Conservation (phyloP, 495 filamentous ascomycete genomes). For the Penicillium manginii region DNA sequence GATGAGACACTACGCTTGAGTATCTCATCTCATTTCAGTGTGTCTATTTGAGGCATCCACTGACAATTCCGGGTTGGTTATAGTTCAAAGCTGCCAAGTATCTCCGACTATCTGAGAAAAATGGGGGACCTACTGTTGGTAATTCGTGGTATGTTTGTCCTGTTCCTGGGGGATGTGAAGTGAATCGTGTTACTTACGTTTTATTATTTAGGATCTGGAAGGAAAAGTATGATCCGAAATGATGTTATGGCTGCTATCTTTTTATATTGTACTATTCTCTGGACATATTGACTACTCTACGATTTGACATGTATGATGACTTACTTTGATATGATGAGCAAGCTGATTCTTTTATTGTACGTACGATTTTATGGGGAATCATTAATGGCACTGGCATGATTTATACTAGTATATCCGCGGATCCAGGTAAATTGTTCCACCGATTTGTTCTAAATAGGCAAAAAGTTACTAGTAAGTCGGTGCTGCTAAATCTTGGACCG, state of each 20-base stretch:
- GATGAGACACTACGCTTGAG: too few relatives aligned
- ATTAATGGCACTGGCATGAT: too few relatives aligned
- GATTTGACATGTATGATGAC: neutral
- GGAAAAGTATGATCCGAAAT: conserved; percentile 83
- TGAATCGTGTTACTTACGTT: conserved; percentile 2
- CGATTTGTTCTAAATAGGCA: too few relatives aligned
- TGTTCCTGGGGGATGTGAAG: conserved; percentile 6
- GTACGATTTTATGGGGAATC: too few relatives aligned
- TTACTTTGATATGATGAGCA: neutral
- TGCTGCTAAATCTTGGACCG: too few relatives aligned
- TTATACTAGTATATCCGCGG: too few relatives aligned
- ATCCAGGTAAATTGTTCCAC: too few relatives aligned
- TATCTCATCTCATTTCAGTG: too few relatives aligned
- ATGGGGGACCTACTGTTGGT: conserved; percentile 85
- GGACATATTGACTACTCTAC: neutral
- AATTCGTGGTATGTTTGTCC: conserved; percentile 79
- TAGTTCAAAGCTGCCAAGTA: conserved; percentile 90
- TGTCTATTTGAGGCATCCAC: conserved; percentile 8
- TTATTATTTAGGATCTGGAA: conserved; percentile 84
- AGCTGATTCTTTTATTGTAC: neutral
- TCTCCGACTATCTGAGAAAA: conserved; percentile 88
- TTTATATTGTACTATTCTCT: neutral
- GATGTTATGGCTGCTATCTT: conserved; percentile 20
- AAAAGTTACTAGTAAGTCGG: too few relatives aligned
- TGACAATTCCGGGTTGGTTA: conserved; percentile 23